A percentile compares a stretch with the other conserved stretches of the same genome.
These are phyloP conservation scores for Nosema muscidifuracis DNA, from an alignment of 371 early-diverging fungal species.

Conservation along the genomic window DNA sequence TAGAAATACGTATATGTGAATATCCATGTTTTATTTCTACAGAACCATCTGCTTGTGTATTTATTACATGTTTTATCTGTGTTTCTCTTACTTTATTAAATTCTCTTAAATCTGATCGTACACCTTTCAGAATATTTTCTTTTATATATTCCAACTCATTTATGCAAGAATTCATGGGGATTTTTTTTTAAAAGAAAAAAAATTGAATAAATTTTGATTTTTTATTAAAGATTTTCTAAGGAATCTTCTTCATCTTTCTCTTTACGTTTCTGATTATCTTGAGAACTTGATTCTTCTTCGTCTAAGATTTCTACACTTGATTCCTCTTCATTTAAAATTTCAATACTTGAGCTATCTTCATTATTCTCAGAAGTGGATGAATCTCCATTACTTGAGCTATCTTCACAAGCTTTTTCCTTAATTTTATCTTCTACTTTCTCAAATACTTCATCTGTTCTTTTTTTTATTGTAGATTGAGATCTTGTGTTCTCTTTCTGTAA, in stretches of 20 bases:
- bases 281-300: too few relatives aligned
- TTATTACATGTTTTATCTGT: not conserved
- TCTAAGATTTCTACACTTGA: too few relatives aligned
- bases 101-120: slow-evolving; percentile 10
- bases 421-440: slow-evolving; percentile 10
- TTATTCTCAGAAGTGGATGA: not conserved
- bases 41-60: slow-evolving; percentile 25
- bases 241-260: slow-evolving; percentile 4
- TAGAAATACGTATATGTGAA: slow-evolving; percentile 1
- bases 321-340: not conserved
- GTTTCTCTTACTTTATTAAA: not conserved
- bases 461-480: not conserved
- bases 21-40: not conserved
- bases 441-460: not conserved
- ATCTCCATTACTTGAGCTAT: not conserved
- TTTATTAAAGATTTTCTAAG: not conserved
- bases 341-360: not conserved
- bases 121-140: not conserved
- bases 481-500: not conserved
- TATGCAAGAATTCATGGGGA: not conserved
- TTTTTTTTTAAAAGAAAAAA: not conserved
- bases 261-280: too few relatives aligned
- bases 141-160: slow-evolving; percentile 17
- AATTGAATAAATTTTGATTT: not conserved
- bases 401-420: not conserved